Evolutionary conservation across 495 filamentous ascomycete genomes (phyloP).

Genomic region (Daldinia loculata): DNA sequence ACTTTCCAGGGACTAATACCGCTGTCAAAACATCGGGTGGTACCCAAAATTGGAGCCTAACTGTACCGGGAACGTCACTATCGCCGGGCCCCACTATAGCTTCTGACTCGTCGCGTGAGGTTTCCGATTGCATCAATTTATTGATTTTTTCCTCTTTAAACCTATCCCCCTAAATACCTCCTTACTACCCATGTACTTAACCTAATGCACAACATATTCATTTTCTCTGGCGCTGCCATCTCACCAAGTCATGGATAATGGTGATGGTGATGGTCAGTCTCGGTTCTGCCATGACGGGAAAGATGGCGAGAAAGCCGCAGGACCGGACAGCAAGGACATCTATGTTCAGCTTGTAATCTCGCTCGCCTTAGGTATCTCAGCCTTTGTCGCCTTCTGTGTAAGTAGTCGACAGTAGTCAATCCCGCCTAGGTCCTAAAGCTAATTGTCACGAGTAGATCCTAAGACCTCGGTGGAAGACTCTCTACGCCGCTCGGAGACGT

Average conservation of each 20-base stretch:
- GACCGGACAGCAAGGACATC: slow-evolving; percentile 53
- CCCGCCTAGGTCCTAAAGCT: neutral
- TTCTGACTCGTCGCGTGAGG: slow-evolving; percentile 29
- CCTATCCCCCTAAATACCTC: neutral
- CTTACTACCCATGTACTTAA: slow-evolving; percentile 1
- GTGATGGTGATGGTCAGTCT: slow-evolving; percentile 10
- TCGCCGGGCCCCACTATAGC: slow-evolving; percentile 34
- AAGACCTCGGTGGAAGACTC: slow-evolving; percentile 87
- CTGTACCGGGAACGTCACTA: slow-evolving; percentile 29
- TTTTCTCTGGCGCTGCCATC: slow-evolving; percentile 8
- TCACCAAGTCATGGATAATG: slow-evolving; percentile 24
- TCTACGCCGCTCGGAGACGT: slow-evolving; percentile 89
- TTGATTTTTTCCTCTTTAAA: slow-evolving; percentile 7
- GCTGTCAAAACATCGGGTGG: slow-evolving; percentile 5
- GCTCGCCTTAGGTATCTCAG: slow-evolving; percentile 57
- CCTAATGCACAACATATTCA: slow-evolving; percentile 23
- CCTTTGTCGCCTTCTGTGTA: slow-evolving; percentile 64
- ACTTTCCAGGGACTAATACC: neutral
- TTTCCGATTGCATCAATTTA: slow-evolving; percentile 9
- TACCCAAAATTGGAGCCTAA: slow-evolving; percentile 18
- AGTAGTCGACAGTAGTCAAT: slow-evolving; percentile 19
- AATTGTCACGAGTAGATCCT: slow-evolving; percentile 61
- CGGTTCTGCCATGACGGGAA: slow-evolving; percentile 19
- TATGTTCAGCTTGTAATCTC: slow-evolving; percentile 64
- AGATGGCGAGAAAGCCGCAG: slow-evolving; percentile 45